phyloP scores from a whole-genome alignment of 176 grass and related monocot genomes.

The Cymbopogon citratus region DNA sequence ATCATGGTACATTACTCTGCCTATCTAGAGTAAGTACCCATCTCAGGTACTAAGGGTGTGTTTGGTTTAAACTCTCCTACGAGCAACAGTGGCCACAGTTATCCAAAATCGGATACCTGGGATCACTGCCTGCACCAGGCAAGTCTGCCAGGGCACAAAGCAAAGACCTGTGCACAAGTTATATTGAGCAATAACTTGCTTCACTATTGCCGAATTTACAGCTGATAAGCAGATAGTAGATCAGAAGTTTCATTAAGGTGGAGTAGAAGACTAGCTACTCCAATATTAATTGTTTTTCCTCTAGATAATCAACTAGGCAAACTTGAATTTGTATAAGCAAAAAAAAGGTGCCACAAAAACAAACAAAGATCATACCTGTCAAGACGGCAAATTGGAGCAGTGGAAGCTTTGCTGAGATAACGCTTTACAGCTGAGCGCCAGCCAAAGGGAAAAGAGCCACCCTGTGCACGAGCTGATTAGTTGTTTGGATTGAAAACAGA shows the following conservation, averaged over 20 bases:
- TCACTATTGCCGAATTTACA: neutral
- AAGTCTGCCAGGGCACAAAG: neutral
- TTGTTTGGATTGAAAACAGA: constrained; percentile 16
- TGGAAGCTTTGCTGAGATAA: constrained; percentile 59
- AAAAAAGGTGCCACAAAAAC: neutral
- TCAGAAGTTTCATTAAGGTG: neutral
- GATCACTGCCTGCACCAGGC: neutral
- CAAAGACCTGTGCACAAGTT: neutral
- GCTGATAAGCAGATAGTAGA: neutral
- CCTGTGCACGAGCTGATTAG: constrained; percentile 43
- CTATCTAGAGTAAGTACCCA: neutral
- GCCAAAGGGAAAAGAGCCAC: constrained; percentile 93
- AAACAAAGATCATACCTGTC: constrained; percentile 56
- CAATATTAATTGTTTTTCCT: neutral
- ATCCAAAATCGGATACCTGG: neutral
- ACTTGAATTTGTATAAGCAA: neutral
- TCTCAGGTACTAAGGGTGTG: neutral
- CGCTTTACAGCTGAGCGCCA: constrained; percentile 86
- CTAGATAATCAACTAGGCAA: constrained; percentile 8
- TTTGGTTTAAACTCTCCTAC: neutral
- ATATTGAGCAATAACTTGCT: neutral
- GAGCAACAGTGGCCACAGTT: neutral
- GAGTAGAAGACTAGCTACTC: neutral
- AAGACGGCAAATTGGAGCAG: constrained; percentile 52
- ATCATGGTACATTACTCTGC: neutral